Evolutionary conservation across 2,329 filamentous ascomycete species (phyloP).

Genomic region (Fusarium chlamydosporum): DNA sequence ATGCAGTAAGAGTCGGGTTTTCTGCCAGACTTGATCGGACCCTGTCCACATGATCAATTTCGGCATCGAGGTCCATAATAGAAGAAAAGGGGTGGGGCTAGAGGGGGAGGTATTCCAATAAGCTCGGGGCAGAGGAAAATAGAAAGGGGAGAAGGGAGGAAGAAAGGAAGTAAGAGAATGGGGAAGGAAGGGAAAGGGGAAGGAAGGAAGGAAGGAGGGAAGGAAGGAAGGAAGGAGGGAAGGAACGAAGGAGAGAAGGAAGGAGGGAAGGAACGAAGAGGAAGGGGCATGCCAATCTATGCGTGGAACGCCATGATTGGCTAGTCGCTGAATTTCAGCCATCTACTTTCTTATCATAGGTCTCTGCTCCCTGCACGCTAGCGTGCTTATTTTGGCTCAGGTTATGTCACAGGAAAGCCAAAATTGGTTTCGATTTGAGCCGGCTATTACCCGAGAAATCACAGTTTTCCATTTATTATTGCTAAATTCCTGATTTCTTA

Average conservation of each 20-base stretch:
- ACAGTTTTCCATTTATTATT: too few relatives aligned
- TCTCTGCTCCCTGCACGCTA: too few relatives aligned
- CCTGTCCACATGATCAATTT: neutral
- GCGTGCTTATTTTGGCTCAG: neutral
- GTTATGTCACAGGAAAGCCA: neutral
- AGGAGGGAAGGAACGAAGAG: neutral
- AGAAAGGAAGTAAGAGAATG: neutral
- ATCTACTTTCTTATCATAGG: too few relatives aligned
- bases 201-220: neutral
- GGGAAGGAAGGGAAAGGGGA: neutral
- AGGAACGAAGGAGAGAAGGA: neutral
- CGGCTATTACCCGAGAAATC: neutral
- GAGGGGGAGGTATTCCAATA: neutral
- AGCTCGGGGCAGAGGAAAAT: neutral
- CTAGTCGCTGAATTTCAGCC: neutral
- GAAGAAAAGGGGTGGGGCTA: neutral
- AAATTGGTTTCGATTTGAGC: neutral
- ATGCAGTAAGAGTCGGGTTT: neutral
- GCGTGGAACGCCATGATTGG: neutral
- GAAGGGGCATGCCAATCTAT: neutral
- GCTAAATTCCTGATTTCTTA: too few relatives aligned
- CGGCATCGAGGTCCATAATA: neutral
- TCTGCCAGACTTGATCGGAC: neutral
- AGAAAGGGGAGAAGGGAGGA: neutral
- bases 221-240: neutral